Evolutionary conservation across 352 stramenopile species (phyloP).

Genomic region (Phytophthora uliginosa): DNA sequence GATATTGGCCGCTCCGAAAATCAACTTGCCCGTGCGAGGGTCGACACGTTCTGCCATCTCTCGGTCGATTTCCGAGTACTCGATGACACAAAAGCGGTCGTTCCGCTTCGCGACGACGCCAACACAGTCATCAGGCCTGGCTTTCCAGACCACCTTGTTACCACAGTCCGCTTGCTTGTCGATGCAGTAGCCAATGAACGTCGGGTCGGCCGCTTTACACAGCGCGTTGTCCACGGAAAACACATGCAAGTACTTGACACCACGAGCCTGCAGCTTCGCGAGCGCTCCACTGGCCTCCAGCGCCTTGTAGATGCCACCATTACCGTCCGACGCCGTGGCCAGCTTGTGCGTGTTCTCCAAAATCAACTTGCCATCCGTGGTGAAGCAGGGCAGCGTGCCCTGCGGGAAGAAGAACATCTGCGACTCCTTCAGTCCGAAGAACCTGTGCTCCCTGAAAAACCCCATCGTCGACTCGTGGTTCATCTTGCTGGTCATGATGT

Average conservation of each 20-base stretch:
- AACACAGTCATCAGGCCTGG: constrained; percentile 92
- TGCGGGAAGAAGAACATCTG: constrained; percentile 98
- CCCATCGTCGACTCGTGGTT: constrained; percentile 94
- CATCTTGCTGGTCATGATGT: constrained; percentile 98
- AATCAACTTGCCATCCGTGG: constrained; percentile 96
- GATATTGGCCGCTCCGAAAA: constrained; percentile 97
- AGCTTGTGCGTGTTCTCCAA: constrained; percentile 88
- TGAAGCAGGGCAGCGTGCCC: constrained; percentile 97
- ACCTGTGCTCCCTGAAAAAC: constrained; percentile 93
- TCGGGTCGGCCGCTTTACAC: constrained; percentile 95
- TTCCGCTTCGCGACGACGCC: constrained; percentile 87
- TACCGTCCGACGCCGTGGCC: constrained; percentile 96
- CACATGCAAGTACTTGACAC: constrained; percentile 96
- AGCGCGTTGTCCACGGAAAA: constrained; percentile 99
- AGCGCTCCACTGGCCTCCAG: constrained; percentile 92
- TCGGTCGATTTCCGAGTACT: constrained; percentile 97
- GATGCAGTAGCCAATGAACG: constrained; percentile 98
- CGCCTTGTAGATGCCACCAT: constrained; percentile 97
- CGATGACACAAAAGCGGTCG: constrained; percentile 93
- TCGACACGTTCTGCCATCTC: constrained; percentile 71
- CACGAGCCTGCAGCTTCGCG: constrained; percentile 80
- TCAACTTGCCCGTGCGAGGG: constrained; percentile 80
- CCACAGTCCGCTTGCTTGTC: constrained; percentile 93
- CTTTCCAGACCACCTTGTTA: constrained; percentile 98
- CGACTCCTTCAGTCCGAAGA: constrained; percentile 91